These are phyloP conservation scores for Hyphopichia khmerensis DNA, from an alignment of 1,139 yeast genomes.

Conservation along the genomic window DNA sequence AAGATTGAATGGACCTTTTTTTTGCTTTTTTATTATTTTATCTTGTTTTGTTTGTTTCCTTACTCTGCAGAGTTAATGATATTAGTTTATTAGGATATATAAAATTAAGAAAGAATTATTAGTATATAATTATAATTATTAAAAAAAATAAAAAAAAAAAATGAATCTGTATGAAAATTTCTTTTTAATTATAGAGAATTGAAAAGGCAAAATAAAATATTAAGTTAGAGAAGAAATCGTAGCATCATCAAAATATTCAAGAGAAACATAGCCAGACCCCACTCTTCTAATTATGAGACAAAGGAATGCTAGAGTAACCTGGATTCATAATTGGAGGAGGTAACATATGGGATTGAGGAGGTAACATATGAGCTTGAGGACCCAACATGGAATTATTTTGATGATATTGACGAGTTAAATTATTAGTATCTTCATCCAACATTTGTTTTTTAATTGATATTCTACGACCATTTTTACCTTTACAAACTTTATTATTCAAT, in stretches of 20 bases:
- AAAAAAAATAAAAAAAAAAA: too few species aligned
- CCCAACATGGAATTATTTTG: slow-evolving; percentile 4
- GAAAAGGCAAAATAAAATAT: too few species aligned
- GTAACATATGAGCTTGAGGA: slow-evolving; percentile 4
- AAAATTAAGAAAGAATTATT: too few species aligned
- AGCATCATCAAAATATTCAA: background rate
- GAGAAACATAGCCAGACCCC: background rate
- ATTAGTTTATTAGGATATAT: too few species aligned
- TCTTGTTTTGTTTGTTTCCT: too few species aligned
- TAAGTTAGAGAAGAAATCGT: too few species aligned
- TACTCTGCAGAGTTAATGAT: too few species aligned
- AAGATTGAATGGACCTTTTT: too few species aligned
- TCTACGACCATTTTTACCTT: slow-evolving; percentile 48
- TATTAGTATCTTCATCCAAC: background rate
- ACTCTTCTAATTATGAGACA: slow-evolving; percentile 13
- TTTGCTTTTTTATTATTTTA: too few species aligned
- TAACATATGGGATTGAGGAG: slow-evolving; percentile 8
- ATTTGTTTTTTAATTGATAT: slow-evolving; percentile 32
- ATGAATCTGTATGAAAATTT: too few species aligned
- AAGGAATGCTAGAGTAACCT: slow-evolving; percentile 12
- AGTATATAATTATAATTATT: too few species aligned
- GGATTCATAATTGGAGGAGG: slow-evolving; percentile 15
- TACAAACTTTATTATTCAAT: slow-evolving; percentile 44
- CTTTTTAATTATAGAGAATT: too few species aligned
- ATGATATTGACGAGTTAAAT: background rate